Percentiles rank a stretch among this genome's conserved stretches.
Evolutionary conservation across 78 protist species (phyloP).

Genomic region (slime mould (Dictyostelium discoideum)): DNA sequence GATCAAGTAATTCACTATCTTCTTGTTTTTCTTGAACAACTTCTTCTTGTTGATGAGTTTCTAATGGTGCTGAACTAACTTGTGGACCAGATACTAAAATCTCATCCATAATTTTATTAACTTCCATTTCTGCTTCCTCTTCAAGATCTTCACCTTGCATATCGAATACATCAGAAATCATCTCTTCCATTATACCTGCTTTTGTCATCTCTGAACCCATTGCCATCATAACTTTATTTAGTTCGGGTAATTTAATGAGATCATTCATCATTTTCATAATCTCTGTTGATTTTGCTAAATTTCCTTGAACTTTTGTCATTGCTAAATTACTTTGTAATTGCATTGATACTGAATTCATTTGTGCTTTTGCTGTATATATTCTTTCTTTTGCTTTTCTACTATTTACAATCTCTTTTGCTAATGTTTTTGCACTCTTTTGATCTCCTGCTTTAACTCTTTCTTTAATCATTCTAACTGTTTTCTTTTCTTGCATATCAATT

Average conservation of each 20-base stretch:
- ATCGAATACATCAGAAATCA: slow-evolving; percentile 58
- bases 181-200: slow-evolving; percentile 79
- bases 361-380: slow-evolving; percentile 84
- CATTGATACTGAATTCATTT: slow-evolving; percentile 80
- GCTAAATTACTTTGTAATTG: slow-evolving; percentile 70
- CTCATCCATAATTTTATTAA: slow-evolving; percentile 67
- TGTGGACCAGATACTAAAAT: slow-evolving; percentile 47
- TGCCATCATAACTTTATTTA: slow-evolving; percentile 71
- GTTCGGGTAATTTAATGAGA: slow-evolving; percentile 74
- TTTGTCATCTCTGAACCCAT: slow-evolving; percentile 77
- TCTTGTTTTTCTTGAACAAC: slow-evolving; percentile 19
- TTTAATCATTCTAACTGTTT: slow-evolving; percentile 66
- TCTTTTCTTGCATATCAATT: slow-evolving; percentile 71
- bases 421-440: slow-evolving; percentile 64
- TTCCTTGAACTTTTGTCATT: slow-evolving; percentile 80
- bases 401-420: slow-evolving; percentile 69
- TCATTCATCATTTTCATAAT: slow-evolving; percentile 84
- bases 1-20: slow-evolving; percentile 35
- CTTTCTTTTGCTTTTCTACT: slow-evolving; percentile 72
- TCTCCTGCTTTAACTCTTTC: slow-evolving; percentile 85
- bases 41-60: not conserved
- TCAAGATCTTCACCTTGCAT: slow-evolving; percentile 44
- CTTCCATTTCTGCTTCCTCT: slow-evolving; percentile 72
- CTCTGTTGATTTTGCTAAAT: slow-evolving; percentile 65
- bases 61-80: slow-evolving; percentile 31